These are phyloP conservation scores for Gynostemma pentaphyllum DNA, from an alignment of 306 rosid genomes.

Conservation along the genomic window DNA sequence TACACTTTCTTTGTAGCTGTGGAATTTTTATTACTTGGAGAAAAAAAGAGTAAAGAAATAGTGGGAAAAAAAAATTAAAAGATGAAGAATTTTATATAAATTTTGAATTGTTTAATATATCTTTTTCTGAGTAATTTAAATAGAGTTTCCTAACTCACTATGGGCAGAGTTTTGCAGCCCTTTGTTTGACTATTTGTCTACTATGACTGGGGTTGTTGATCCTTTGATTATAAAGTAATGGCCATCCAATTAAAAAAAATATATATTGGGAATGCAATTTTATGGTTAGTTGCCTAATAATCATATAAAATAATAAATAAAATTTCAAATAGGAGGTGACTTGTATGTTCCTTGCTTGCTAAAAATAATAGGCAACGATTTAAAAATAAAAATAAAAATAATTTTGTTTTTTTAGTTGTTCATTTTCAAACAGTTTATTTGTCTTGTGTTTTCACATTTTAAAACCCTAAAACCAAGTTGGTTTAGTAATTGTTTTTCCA, in stretches of 20 bases:
- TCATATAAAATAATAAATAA: too few relatives aligned
- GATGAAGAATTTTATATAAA: neutral
- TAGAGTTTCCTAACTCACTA: neutral
- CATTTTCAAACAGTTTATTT: too few relatives aligned
- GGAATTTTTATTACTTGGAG: slow-evolving; percentile 12
- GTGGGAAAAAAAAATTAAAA: neutral
- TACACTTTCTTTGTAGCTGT: slow-evolving; percentile 16
- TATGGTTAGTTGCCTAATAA: too few relatives aligned
- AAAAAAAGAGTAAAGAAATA: neutral
- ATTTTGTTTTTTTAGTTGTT: too few relatives aligned
- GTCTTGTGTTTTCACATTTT: too few relatives aligned
- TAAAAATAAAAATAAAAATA: too few relatives aligned
- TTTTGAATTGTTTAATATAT: slow-evolving; percentile 3
- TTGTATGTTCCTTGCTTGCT: too few relatives aligned
- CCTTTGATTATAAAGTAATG: slow-evolving; percentile 6
- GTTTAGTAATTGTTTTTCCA: too few relatives aligned
- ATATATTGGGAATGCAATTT: neutral
- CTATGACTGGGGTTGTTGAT: slow-evolving; percentile 14
- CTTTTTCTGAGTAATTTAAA: slow-evolving; percentile 6
- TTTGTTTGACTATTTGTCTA: slow-evolving; percentile 31
- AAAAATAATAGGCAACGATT: too few relatives aligned
- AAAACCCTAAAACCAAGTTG: too few relatives aligned
- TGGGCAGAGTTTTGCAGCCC: slow-evolving; percentile 16
- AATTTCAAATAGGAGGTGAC: too few relatives aligned
- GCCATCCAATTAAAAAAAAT: neutral